A percentile compares a stretch with the other conserved stretches of the same genome.
These are phyloP conservation scores for Dictyostelium firmibasis DNA, from an alignment of 78 protist species.

Conservation along the genomic window DNA sequence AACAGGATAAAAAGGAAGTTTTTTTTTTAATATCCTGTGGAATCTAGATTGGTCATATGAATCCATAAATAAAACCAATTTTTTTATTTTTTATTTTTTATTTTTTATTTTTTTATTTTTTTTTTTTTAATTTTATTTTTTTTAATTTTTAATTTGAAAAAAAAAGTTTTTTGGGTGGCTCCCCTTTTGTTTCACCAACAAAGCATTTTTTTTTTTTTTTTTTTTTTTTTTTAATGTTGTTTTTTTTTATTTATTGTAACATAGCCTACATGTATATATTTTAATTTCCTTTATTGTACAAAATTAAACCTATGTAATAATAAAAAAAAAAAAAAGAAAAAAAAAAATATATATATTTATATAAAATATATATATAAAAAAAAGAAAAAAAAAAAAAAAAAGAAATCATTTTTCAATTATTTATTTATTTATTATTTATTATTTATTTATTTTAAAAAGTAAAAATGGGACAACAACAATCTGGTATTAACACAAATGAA, in stretches of 20 bases:
- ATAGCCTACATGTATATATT: neutral
- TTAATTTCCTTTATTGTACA: neutral
- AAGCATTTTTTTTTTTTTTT: neutral
- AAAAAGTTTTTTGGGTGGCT: neutral
- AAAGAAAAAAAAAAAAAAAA: neutral
- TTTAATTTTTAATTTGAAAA: neutral
- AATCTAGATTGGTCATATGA: neutral
- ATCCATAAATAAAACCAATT: neutral
- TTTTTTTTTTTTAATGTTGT: neutral
- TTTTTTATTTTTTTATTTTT: neutral
- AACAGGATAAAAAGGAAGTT: neutral
- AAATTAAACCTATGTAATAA: neutral
- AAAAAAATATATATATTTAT: no score
- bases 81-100: no score
- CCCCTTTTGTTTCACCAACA: neutral
- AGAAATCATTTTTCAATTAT: no score
- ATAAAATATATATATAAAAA: neutral
- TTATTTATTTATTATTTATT: no score
- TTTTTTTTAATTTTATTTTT: neutral
- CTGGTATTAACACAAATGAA: neutral
- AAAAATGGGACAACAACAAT: constrained; percentile 18
- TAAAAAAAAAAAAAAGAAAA: neutral
- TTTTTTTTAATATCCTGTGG: neutral
- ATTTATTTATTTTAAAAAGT: no score
- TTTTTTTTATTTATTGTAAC: neutral